Evolutionary conservation across 495 filamentous ascomycete species (phyloP), one percentile per base, ranked within the genome.

Genomic region (Penicillium canescens): DNA sequence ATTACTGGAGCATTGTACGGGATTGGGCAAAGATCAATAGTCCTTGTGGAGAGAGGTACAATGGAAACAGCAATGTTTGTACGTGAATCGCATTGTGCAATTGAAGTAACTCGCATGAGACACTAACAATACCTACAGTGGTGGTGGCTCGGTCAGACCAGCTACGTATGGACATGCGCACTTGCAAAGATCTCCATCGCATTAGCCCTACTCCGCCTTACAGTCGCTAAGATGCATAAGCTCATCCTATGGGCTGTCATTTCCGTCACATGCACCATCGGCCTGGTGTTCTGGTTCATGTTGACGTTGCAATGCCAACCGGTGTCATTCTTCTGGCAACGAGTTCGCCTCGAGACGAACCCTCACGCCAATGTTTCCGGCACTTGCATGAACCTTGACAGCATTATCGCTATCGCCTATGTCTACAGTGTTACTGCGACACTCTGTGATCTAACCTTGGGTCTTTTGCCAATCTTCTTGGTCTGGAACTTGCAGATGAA

Each of bases 381-480:
- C 4, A 56, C 49, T 9, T 79, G 76, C 42, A 60, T 76, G 45
- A 34, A 46, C 5, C 52, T 64, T 10, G 52, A 72, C 13, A 57
- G 53, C 35, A 40, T 70, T 23, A 67, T 74, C 48, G 46, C 49
- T 16, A 62, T 77, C 16, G 74, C 71, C 42, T 72, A 75, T 36
- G 61, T 73, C 12, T 75, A 78, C 46, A 76, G 75, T 56, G 68
- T 73, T 3, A 64, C 64, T n/a, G 72, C 74, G 7, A 69, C 63
- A 23, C 38, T 66, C 7, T 73, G 69, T 45, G 77, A 80, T 55
- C 62, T 77, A 16, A 63, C 67, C 3, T 57, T 78, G 11, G 76
- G 69, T 20, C 60, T 73, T 23, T 46, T 77, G 42, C 65, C 71
- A 23, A 52, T 68, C 12, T 59, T 67, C 39, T 60, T 77, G 4